Conservation (phyloP, 805 yeast genomes). For the Deakozyma indianensis region DNA sequence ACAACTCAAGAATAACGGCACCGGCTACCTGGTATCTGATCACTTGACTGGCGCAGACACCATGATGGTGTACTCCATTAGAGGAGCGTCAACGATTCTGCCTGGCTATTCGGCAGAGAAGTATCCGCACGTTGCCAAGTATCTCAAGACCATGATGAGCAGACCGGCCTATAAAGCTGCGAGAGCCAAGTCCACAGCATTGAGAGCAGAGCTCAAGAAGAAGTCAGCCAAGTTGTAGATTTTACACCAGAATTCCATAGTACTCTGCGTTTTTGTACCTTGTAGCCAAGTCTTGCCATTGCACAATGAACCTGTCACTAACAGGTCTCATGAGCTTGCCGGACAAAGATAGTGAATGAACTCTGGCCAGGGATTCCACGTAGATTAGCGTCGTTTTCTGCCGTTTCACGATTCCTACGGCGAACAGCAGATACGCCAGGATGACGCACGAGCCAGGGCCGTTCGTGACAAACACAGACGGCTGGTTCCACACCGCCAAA, state of each 20-base stretch:
- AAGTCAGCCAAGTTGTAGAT: background rate
- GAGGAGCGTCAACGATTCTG: background rate
- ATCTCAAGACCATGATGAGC: background rate
- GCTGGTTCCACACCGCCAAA: constrained; percentile 22
- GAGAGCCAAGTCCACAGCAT: background rate
- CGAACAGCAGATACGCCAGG: constrained; percentile 19
- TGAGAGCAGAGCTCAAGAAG: background rate
- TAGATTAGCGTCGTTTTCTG: constrained; percentile 47
- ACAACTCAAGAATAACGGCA: constrained; percentile 25
- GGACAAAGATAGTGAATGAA: constrained; percentile 54
- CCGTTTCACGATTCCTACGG: constrained; percentile 23
- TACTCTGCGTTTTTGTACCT: constrained; percentile 51
- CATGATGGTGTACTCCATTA: constrained; percentile 12
- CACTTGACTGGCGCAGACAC: constrained; percentile 44
- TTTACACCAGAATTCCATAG: constrained; percentile 59
- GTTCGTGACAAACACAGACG: constrained; percentile 37
- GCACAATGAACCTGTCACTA: constrained; percentile 70
- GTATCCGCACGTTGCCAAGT: background rate
- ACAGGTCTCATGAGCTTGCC: constrained; percentile 62
- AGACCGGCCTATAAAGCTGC: background rate
- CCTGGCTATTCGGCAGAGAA: background rate
- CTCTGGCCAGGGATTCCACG: constrained; percentile 80
- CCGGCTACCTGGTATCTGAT: constrained; percentile 44
- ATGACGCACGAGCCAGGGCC: constrained; percentile 82
- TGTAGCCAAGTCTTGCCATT: constrained; percentile 57